A percentile compares a stretch with the other conserved stretches of the same genome.
Evolutionary conservation across 768 basidiomycete genomes (phyloP).

Genomic region (Lenzites betulinus): DNA sequence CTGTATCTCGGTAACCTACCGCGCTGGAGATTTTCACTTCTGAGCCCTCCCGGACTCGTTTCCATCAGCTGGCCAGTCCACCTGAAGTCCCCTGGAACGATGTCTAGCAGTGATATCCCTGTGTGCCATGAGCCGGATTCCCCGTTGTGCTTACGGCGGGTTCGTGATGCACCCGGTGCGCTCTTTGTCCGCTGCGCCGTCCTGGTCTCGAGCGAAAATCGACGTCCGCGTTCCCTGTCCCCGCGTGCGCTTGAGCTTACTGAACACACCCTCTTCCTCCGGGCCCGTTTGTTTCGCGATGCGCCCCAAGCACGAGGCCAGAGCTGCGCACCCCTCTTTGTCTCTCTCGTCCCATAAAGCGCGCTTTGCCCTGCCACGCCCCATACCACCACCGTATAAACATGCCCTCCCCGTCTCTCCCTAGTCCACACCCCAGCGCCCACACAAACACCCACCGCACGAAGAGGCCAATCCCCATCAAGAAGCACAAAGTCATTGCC

Average conservation of each 20-base stretch:
- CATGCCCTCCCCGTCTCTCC: background rate
- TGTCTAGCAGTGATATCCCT: too few relatives aligned
- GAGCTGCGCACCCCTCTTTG: background rate
- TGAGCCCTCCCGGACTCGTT: too few relatives aligned
- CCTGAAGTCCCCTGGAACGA: too few relatives aligned
- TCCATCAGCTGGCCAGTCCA: too few relatives aligned
- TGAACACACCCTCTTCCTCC: background rate
- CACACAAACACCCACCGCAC: background rate
- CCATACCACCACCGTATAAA: background rate
- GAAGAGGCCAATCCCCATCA: background rate
- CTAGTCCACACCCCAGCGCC: background rate
- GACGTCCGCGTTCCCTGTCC: background rate
- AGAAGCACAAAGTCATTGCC: background rate
- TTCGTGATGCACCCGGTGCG: too few relatives aligned
- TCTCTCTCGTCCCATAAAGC: slow-evolving; percentile 2
- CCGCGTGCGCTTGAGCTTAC: slow-evolving; percentile 9
- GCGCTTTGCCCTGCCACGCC: slow-evolving; percentile 1
- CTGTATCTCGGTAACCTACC: too few relatives aligned
- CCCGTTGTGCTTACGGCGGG: too few relatives aligned
- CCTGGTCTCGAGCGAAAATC: too few relatives aligned
- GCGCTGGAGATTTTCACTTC: too few relatives aligned
- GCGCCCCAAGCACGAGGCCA: background rate
- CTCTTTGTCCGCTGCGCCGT: slow-evolving; percentile 11
- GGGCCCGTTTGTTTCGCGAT: slow-evolving; percentile 3
- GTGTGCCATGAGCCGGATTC: too few relatives aligned